These are phyloP conservation scores for Chlamydomonas applanata DNA, from an alignment of 139 green algal species.

Conservation along the genomic window DNA sequence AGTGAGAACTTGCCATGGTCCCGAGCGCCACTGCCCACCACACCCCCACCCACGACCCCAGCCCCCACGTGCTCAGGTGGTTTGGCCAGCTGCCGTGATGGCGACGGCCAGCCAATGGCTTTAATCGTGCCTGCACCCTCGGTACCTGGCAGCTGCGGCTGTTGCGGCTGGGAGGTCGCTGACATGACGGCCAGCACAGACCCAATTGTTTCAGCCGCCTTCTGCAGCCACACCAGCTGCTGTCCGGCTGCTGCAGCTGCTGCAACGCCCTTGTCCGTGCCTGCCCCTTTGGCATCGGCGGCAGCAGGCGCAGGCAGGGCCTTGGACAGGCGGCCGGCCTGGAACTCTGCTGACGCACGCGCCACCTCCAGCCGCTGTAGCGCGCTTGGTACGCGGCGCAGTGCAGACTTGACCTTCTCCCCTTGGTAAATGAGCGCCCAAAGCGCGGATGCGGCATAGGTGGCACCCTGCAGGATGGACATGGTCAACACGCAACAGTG, in stretches of 20 bases:
- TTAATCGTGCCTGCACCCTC: no score
- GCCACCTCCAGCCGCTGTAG: conserved; percentile 11
- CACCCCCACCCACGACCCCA: no score
- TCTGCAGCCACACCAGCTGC: conserved; percentile 1
- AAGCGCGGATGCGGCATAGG: conserved; percentile 44
- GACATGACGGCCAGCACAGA: not conserved
- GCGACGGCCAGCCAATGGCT: no score
- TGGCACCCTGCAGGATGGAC: no score
- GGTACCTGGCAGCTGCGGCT: not conserved
- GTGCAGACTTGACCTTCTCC: conserved; percentile 43
- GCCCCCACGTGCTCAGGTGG: no score
- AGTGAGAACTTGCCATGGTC: no score
- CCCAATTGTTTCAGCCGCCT: not conserved
- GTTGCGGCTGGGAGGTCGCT: not conserved
- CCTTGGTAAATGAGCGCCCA: conserved; percentile 53
- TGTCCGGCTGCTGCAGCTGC: not conserved
- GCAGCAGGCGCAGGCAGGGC: not conserved
- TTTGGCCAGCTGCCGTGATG: no score
- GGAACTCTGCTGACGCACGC: conserved; percentile 10
- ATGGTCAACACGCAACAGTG: no score
- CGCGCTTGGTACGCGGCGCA: conserved; percentile 25
- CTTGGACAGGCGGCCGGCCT: not conserved
- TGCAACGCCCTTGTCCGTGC: not conserved
- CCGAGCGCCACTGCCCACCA: no score
- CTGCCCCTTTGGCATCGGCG: not conserved